Evolutionary conservation across 176 grass and related monocot species (phyloP).

Genomic region (Raddia guianensis): DNA sequence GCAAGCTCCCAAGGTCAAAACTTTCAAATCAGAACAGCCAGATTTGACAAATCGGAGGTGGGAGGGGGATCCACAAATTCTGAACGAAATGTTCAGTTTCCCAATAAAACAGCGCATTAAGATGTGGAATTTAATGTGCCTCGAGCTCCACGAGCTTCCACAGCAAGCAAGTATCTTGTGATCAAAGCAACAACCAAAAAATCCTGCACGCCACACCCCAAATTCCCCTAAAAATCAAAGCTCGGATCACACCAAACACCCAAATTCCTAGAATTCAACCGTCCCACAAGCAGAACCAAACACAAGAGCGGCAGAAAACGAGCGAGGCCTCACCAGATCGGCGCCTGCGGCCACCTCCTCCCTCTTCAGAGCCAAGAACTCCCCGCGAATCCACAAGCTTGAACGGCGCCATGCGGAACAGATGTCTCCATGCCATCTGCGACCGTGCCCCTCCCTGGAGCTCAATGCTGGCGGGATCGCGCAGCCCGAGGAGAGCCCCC

Average conservation of each 20-base stretch:
- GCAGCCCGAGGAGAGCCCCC: not conserved
- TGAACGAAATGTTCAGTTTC: conserved; percentile 34
- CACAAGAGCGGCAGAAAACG: conserved; percentile 5
- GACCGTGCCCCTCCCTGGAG: not conserved
- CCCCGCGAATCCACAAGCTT: conserved; percentile 4
- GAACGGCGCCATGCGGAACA: not conserved
- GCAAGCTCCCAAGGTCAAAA: conserved; percentile 33
- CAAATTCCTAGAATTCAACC: conserved; percentile 30
- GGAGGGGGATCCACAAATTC: not conserved
- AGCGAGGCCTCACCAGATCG: conserved; percentile 52
- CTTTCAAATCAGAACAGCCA: not conserved
- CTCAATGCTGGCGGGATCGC: conserved; percentile 38
- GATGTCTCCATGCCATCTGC: conserved; percentile 38
- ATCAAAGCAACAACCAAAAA: conserved; percentile 33
- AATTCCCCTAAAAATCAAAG: conserved; percentile 34
- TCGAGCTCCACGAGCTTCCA: conserved; percentile 30
- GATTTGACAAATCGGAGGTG: no score
- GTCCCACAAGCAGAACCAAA: not conserved
- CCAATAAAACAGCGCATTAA: conserved; percentile 31
- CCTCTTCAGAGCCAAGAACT: conserved; percentile 22
- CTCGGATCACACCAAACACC: conserved; percentile 22
- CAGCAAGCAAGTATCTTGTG: conserved; percentile 45
- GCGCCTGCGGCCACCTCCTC: conserved; percentile 17
- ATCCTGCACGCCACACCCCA: not conserved
- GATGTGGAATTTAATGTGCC: conserved; percentile 44